Evolutionary conservation across 352 stramenopile genomes (phyloP).

Genomic region (Saprolegnia parasitica): DNA sequence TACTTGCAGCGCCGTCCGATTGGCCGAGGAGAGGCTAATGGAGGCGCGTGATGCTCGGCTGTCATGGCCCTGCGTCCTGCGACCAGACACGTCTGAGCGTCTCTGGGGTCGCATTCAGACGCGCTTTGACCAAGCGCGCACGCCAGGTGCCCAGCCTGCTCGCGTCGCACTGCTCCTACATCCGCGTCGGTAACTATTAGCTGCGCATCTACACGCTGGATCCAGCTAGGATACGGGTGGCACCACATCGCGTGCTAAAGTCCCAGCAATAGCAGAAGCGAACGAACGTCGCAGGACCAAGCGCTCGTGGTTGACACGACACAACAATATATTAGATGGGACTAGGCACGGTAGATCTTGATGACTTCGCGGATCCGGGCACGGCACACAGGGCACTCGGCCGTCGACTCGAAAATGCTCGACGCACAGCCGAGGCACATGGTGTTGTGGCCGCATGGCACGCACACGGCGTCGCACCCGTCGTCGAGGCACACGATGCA

Average conservation of each 20-base stretch:
- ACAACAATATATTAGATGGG: not conserved
- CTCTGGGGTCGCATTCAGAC: too few relatives aligned
- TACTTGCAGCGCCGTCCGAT: not conserved
- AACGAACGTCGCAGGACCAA: too few relatives aligned
- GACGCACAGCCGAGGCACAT: constrained; percentile 76
- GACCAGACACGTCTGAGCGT: too few relatives aligned
- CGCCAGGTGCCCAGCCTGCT: too few relatives aligned
- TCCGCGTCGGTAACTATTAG: too few relatives aligned
- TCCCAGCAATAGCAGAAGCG: too few relatives aligned
- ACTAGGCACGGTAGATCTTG: constrained; percentile 64
- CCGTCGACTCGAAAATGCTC: constrained; percentile 58
- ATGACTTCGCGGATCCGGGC: constrained; percentile 67
- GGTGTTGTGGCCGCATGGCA: constrained; percentile 80
- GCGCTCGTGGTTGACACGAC: not conserved
- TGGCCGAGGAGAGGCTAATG: not conserved
- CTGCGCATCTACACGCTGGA: too few relatives aligned
- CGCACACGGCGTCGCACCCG: constrained; percentile 60
- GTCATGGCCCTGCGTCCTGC: not conserved
- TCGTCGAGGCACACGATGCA: constrained; percentile 84
- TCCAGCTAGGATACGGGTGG: too few relatives aligned
- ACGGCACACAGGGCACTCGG: constrained; percentile 72
- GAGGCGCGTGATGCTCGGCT: not conserved
- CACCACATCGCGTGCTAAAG: too few relatives aligned
- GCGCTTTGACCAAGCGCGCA: too few relatives aligned
- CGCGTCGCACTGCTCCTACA: too few relatives aligned